Evolutionary conservation across 1,284 basidiomycete species (phyloP).

Genomic region (Cryptococcus sp.): DNA sequence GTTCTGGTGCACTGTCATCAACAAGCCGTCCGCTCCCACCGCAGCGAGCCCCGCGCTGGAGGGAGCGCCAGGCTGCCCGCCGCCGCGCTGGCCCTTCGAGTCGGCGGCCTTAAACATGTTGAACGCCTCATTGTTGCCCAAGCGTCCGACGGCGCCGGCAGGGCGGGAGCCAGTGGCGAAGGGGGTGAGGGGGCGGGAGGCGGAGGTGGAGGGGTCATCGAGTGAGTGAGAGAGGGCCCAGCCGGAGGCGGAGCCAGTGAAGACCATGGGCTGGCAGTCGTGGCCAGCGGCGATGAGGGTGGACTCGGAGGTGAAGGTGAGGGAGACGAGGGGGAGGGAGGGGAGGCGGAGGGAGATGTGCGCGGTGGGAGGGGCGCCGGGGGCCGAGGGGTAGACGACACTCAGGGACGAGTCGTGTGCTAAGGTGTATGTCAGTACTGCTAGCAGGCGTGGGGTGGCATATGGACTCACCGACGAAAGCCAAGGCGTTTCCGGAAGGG

Average conservation of each 20-base stretch:
- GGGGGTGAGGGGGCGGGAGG: slow-evolving; percentile 45
- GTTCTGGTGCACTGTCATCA: slow-evolving; percentile 91
- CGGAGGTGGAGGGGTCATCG: slow-evolving; percentile 63
- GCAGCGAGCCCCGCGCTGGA: slow-evolving; percentile 41
- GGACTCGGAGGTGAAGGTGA: slow-evolving; percentile 79
- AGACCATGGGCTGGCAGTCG: slow-evolving; percentile 93
- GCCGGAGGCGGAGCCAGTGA: slow-evolving; percentile 65
- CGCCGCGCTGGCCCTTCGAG: slow-evolving; percentile 63
- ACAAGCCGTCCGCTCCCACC: slow-evolving; percentile 58
- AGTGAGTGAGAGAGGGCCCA: slow-evolving; percentile 78
- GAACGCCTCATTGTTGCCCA: slow-evolving; percentile 87
- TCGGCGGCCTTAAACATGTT: slow-evolving; percentile 93
- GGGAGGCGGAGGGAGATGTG: slow-evolving; percentile 70
- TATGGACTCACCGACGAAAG: slow-evolving; percentile 73
- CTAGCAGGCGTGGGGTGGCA: not conserved
- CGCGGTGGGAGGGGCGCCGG: slow-evolving; percentile 53
- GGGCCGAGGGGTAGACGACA: slow-evolving; percentile 77
- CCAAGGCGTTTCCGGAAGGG: slow-evolving; percentile 85
- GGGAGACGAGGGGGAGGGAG: slow-evolving; percentile 73
- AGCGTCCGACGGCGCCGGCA: slow-evolving; percentile 60
- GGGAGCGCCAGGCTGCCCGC: slow-evolving; percentile 41
- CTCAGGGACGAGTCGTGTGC: slow-evolving; percentile 88
- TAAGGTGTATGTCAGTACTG: slow-evolving; percentile 41
- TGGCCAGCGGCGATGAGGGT: slow-evolving; percentile 88
- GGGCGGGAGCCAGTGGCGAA: slow-evolving; percentile 45